phyloP scores from a whole-genome alignment of 2,329 filamentous ascomycete genomes.

The Aspergillus pseudoviridinutans region DNA sequence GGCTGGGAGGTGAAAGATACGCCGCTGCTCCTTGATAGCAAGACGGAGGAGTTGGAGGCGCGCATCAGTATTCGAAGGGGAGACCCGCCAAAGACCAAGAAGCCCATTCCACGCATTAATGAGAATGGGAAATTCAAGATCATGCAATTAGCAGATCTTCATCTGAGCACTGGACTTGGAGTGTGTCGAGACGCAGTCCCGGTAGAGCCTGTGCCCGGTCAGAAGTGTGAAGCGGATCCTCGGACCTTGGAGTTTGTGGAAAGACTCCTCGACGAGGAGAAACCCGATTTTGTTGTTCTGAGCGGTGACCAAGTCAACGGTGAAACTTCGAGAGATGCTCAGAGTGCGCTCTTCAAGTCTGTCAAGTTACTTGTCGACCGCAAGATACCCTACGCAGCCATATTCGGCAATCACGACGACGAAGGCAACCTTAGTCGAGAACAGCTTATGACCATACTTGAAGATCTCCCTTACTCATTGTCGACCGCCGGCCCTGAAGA shows the following conservation, averaged over 20 bases:
- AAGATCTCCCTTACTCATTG: conserved; percentile 83
- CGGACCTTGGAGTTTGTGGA: conserved; percentile 86
- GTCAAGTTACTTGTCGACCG: conserved; percentile 77
- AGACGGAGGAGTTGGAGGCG: conserved; percentile 59
- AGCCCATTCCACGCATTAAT: conserved; percentile 70
- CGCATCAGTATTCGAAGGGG: conserved; percentile 78
- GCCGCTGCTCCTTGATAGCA: conserved; percentile 65
- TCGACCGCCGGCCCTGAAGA: conserved; percentile 77
- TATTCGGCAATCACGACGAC: conserved; percentile 97
- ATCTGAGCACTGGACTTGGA: conserved; percentile 86
- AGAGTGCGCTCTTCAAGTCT: conserved; percentile 92
- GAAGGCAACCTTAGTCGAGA: conserved; percentile 75
- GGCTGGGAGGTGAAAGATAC: conserved; percentile 79
- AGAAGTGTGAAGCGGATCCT: conserved; percentile 82
- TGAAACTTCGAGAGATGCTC: conserved; percentile 83
- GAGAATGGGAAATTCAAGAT: conserved; percentile 97
- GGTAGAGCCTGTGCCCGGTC: conserved; percentile 62
- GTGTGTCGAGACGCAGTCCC: conserved; percentile 83
- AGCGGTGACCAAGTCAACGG: conserved; percentile 96
- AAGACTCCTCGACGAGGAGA: conserved; percentile 82
- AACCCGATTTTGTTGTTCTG: conserved; percentile 85
- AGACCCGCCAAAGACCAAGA: conserved; percentile 58
- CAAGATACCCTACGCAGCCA: conserved; percentile 86
- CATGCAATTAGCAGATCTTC: conserved; percentile 90
- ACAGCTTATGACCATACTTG: conserved; percentile 78